Evolutionary conservation across 768 basidiomycete species (phyloP).

Genomic region (Lactarius quietus): DNA sequence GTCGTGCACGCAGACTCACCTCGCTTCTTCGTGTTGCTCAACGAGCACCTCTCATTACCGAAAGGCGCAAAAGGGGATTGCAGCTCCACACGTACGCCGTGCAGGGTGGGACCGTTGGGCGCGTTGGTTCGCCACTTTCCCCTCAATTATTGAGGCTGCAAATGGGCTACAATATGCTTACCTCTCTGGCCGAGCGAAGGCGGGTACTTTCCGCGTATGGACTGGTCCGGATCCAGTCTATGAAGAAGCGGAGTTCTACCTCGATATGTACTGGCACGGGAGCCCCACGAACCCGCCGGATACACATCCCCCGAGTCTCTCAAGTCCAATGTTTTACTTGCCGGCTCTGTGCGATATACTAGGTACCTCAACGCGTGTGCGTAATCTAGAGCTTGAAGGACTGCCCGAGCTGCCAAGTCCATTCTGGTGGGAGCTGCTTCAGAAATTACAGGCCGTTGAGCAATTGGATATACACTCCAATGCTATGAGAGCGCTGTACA

Average conservation of each 20-base stretch:
- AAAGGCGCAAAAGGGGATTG: neutral
- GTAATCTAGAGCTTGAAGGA: slow-evolving; percentile 6
- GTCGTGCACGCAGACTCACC: slow-evolving; percentile 13
- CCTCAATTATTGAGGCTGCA: neutral
- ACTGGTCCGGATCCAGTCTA: neutral
- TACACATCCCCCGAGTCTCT: neutral
- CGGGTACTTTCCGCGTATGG: slow-evolving; percentile 17
- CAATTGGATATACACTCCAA: slow-evolving; percentile 1
- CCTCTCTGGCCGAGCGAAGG: slow-evolving; percentile 11
- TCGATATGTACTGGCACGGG: slow-evolving; percentile 12
- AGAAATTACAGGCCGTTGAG: slow-evolving; percentile 12
- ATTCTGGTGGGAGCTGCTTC: slow-evolving; percentile 12
- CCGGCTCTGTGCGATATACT: neutral
- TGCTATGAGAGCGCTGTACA: neutral
- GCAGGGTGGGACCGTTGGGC: slow-evolving; percentile 12
- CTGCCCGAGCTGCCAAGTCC: neutral
- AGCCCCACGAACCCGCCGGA: neutral
- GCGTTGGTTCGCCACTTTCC: slow-evolving; percentile 5
- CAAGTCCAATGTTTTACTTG: slow-evolving; percentile 15
- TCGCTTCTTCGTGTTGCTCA: slow-evolving; percentile 9
- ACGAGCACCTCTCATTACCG: slow-evolving; percentile 10
- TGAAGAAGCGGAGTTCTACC: slow-evolving; percentile 10
- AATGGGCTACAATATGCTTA: slow-evolving; percentile 13
- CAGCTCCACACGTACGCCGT: slow-evolving; percentile 5
- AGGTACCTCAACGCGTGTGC: neutral